Base-by-base conservation (phyloP, 2,329 filamentous ascomycete genomes). In the Diaporthe ilicicola region DNA sequence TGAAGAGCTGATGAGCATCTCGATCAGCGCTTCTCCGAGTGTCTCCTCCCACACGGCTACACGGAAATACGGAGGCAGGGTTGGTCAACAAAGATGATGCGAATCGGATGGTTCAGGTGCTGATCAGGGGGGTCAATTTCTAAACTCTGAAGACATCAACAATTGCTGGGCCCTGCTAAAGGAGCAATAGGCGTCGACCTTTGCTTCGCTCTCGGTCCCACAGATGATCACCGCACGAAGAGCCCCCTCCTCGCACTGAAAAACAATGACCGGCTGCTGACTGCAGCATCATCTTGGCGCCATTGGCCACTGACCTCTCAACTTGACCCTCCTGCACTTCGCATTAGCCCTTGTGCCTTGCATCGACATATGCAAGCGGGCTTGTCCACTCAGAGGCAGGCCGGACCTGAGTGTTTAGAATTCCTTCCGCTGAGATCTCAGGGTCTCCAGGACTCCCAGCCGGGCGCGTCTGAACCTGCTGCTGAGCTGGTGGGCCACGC, bases 261-360 rank as follows among this genome's bases (percentile, higher is more conserved):
- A n/a, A 39, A 56, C 32, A 27, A 17, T 48, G 9, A 10, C 56
- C 29, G 39, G 9, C 56, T 44, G 56, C 56, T 62, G 56, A 62
- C 56, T 46, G 39, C 56, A 62, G 56, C 24, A 46, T 24, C 17
- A 46, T 19, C 42, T 62, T 62, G 56, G 56, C 56, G 56, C 42
- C 56, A 48, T 62, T 62, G 56, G 48, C 56, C 56, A 62, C 56
- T 62, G 24, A 48, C n/a, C 19, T 48, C 15, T 34, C 56, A 34
- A 62, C 37, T 27, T 62, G 10, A 9, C 19, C 19, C 42, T 62
- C 42, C 56, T 62, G 56, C 27, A 22, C 42, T 42, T 62, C 42
- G 56, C 56, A 48, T 48, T 62, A 42, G 54, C 54, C 34, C 34
- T 59, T 22, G 54, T 59, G 15, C 54, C 54, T 59, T 42, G 34